These are phyloP conservation scores for Hirschioporus abietinus DNA, from an alignment of 768 basidiomycete genomes.

Conservation along the genomic window DNA sequence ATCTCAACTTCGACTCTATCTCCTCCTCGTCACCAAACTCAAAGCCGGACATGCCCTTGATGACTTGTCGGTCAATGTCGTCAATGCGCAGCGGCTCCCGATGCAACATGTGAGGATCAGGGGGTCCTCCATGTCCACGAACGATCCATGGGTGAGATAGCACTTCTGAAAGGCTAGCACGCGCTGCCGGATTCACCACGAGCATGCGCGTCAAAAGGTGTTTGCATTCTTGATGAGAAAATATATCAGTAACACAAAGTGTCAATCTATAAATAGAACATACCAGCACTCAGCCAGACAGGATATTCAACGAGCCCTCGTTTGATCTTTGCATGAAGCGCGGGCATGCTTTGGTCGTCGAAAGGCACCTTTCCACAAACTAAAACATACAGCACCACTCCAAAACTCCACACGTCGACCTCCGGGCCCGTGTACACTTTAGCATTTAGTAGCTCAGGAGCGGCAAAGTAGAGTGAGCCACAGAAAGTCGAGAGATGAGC, in stretches of 20 bases:
- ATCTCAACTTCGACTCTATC: slow-evolving; percentile 66
- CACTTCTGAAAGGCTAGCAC: slow-evolving; percentile 82
- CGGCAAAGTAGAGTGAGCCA: slow-evolving; percentile 96
- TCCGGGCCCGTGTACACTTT: slow-evolving; percentile 96
- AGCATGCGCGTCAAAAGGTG: slow-evolving; percentile 91
- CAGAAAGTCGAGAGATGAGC: slow-evolving; percentile 91
- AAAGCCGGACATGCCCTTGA: slow-evolving; percentile 92
- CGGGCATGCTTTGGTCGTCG: slow-evolving; percentile 99
- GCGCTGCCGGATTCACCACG: slow-evolving; percentile 83
- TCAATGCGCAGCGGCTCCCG: slow-evolving; percentile 86
- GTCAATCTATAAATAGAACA: slow-evolving; percentile 22
- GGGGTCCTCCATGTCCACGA: slow-evolving; percentile 76
- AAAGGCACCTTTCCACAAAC: slow-evolving; percentile 99
- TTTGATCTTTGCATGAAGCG: slow-evolving; percentile 98
- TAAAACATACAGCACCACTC: slow-evolving; percentile 94
- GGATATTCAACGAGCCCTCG: slow-evolving; percentile 96
- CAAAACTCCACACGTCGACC: slow-evolving; percentile 99
- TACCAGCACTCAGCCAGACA: slow-evolving; percentile 91
- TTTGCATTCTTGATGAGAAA: slow-evolving; percentile 74
- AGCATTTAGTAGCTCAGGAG: slow-evolving; percentile 94
- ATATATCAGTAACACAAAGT: slow-evolving; percentile 12
- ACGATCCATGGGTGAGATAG: slow-evolving; percentile 89
- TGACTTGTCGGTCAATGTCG: slow-evolving; percentile 82
- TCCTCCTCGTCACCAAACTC: slow-evolving; percentile 91
- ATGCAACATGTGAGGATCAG: slow-evolving; percentile 79